Conservation (phyloP, 2,329 filamentous ascomycete species). For the Aspergillus arachidicola region DNA sequence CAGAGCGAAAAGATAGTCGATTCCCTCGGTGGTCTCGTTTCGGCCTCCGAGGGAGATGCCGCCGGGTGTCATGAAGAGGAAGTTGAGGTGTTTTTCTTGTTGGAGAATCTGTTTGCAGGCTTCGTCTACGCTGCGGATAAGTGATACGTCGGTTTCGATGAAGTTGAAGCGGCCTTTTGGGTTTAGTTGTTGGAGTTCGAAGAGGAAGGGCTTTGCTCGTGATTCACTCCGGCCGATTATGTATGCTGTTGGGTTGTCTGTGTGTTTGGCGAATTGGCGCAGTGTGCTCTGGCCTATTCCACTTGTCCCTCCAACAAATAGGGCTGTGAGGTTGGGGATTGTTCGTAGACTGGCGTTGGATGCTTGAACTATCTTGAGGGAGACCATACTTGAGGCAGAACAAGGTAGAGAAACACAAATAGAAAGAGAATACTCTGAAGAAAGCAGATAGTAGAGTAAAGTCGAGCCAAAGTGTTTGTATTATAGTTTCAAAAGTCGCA, state of each 20-base stretch:
- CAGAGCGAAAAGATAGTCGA: conserved; percentile 29
- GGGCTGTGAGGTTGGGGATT: conserved; percentile 41
- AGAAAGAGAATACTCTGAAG: no score
- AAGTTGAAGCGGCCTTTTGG: conserved; percentile 50
- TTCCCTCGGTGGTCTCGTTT: conserved; percentile 29
- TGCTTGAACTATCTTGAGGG: conserved; percentile 33
- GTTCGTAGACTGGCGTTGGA: conserved; percentile 42
- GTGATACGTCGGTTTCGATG: conserved; percentile 52
- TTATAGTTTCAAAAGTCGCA: no score
- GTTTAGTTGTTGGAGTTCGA: conserved; percentile 49
- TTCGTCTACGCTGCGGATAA: conserved; percentile 55
- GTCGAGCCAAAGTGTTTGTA: no score
- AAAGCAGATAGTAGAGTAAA: no score
- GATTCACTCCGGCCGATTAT: conserved; percentile 50
- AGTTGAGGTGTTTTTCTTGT: conserved; percentile 27
- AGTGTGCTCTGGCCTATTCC: conserved; percentile 58
- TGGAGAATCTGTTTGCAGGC: conserved; percentile 49
- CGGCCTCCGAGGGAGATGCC: conserved; percentile 13
- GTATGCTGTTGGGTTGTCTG: conserved; percentile 52
- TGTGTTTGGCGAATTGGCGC: conserved; percentile 48
- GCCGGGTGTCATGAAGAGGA: conserved; percentile 31
- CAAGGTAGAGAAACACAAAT: no score
- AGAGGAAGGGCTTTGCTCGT: conserved; percentile 42
- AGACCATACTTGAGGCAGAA: conserved; percentile 24
- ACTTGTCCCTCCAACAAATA: conserved; percentile 58